Evolutionary conservation across 2,329 filamentous ascomycete species (phyloP).

Genomic region (Xylaria sp.): DNA sequence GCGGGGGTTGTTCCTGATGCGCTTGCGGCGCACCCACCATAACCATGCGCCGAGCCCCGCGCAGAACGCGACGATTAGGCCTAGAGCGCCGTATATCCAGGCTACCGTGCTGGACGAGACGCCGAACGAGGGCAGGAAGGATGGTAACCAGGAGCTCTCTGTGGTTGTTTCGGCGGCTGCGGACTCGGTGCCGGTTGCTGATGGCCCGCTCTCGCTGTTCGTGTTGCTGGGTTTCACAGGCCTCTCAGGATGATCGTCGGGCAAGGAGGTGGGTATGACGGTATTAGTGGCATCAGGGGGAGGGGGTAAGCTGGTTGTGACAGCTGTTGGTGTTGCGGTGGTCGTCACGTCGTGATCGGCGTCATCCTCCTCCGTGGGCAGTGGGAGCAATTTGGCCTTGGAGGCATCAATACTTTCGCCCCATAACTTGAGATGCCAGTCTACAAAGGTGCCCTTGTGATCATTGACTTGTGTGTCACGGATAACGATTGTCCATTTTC

Average conservation of each 20-base stretch:
- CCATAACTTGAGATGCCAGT: slow-evolving; percentile 96
- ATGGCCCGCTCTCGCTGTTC: slow-evolving; percentile 45
- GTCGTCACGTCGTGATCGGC: slow-evolving; percentile 76
- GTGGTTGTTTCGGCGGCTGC: slow-evolving; percentile 50
- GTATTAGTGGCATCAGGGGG: slow-evolving; percentile 57
- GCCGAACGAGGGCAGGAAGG: slow-evolving; percentile 89
- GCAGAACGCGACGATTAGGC: slow-evolving; percentile 88
- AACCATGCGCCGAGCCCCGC: slow-evolving; percentile 82
- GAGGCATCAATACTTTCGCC: slow-evolving; percentile 83
- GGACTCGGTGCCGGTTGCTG: slow-evolving; percentile 45
- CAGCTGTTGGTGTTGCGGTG: slow-evolving; percentile 69
- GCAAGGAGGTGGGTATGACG: slow-evolving; percentile 54
- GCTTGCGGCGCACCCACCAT: slow-evolving; percentile 79
- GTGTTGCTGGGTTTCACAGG: slow-evolving; percentile 60
- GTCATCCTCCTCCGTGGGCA: slow-evolving; percentile 86
- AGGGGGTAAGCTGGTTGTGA: slow-evolving; percentile 70
- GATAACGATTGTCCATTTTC: slow-evolving; percentile 90
- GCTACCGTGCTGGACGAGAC: slow-evolving; percentile 86
- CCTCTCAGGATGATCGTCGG: slow-evolving; percentile 73
- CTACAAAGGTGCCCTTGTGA: slow-evolving; percentile 79
- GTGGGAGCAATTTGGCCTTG: slow-evolving; percentile 78
- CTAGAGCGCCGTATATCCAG: slow-evolving; percentile 91
- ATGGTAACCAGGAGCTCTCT: slow-evolving; percentile 77
- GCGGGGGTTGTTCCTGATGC: slow-evolving; percentile 76
- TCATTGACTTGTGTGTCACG: slow-evolving; percentile 85